Percentiles rank a stretch among this genome's conserved stretches.
These are phyloP conservation scores for Ilex paraguariensis DNA, from an alignment of 305 asterid species.

Conservation along the genomic window DNA sequence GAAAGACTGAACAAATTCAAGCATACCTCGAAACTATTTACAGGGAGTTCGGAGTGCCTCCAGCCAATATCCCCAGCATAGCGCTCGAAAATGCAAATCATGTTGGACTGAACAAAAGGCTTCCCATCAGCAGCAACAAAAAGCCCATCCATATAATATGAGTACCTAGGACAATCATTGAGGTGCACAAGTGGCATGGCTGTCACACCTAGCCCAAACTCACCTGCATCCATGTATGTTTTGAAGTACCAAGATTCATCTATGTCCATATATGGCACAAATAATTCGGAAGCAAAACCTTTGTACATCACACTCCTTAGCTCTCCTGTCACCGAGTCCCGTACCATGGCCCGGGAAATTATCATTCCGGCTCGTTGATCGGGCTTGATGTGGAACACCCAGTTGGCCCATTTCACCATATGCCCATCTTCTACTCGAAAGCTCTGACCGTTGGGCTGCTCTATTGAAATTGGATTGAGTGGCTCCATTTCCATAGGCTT, in stretches of 20 bases:
- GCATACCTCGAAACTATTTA: conserved; percentile 32
- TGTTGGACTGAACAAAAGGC: conserved; percentile 46
- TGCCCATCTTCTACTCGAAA: conserved; percentile 52
- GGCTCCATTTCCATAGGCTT: conserved; percentile 35
- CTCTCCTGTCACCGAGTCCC: conserved; percentile 51
- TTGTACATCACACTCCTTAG: conserved; percentile 67
- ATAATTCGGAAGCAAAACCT: conserved; percentile 66
- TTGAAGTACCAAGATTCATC: conserved; percentile 74
- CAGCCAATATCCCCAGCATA: conserved; percentile 64
- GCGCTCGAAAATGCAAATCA: conserved; percentile 66
- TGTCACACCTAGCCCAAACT: conserved; percentile 60
- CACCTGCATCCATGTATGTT: conserved; percentile 76
- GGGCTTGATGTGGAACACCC: conserved; percentile 70
- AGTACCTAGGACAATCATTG: conserved; percentile 68
- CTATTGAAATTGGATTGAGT: conserved; percentile 54
- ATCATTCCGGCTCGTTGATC: conserved; percentile 68
- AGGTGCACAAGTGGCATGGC: conserved; percentile 62
- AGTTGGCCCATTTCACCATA: conserved; percentile 70
- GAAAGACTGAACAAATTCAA: no score
- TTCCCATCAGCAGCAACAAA: conserved; percentile 62
- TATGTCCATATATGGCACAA: conserved; percentile 77
- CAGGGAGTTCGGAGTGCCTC: conserved; percentile 62
- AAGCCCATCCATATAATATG: conserved; percentile 56
- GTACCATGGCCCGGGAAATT: conserved; percentile 51
- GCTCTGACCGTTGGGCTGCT: conserved; percentile 71